These are phyloP conservation scores for Auxenochlorella pyrenoidosa DNA, from an alignment of 139 green algal species.

Conservation along the genomic window DNA sequence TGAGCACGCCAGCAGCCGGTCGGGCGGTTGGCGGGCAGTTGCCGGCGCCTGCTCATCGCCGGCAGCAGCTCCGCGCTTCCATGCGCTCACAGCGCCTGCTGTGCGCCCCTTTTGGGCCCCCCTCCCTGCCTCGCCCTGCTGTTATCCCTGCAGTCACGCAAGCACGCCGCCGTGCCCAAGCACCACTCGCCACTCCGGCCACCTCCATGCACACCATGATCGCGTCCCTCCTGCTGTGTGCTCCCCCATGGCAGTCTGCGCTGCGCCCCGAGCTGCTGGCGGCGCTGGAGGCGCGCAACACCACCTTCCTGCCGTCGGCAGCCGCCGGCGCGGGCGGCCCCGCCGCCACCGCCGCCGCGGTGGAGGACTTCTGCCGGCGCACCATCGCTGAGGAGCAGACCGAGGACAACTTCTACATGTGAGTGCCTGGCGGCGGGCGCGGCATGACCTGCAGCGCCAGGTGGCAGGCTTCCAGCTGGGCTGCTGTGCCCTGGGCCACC, in stretches of 20 bases:
- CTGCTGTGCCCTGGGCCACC: neutral
- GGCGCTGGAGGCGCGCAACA: constrained; percentile 24
- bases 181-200: neutral
- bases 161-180: neutral
- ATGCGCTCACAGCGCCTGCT: neutral
- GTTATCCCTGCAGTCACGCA: neutral
- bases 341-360: neutral
- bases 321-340: neutral
- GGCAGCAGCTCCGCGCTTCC: neutral
- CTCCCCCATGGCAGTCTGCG: neutral
- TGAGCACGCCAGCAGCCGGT: neutral
- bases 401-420: constrained; percentile 42
- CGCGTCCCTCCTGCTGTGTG: neutral
- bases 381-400: constrained; percentile 18
- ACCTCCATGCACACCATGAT: neutral
- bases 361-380: constrained; percentile 33
- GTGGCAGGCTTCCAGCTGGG: neutral
- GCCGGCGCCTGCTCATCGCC: no score
- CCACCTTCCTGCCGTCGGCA: constrained; percentile 20
- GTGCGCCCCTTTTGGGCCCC: neutral
- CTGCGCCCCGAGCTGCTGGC: constrained; percentile 33
- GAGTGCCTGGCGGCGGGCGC: neutral
- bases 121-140: neutral
- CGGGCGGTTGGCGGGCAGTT: neutral
- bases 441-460: neutral